phyloP scores from a whole-genome alignment of 768 basidiomycete species.

The Leccinum fibrillosum region DNA sequence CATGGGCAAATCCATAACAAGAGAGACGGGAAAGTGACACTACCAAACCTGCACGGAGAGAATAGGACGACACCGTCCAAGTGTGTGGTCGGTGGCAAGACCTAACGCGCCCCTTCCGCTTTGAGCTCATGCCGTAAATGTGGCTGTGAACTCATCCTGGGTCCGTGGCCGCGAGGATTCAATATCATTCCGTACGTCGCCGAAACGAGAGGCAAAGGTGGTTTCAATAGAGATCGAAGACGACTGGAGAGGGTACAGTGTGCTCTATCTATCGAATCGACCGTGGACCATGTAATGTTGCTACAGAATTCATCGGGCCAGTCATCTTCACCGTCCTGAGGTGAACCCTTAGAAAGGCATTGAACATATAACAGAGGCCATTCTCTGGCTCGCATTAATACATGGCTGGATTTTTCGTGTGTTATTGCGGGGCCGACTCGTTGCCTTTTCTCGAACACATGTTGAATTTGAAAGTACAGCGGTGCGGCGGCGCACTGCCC shows the following conservation, averaged over 20 bases:
- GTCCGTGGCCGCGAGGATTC: not conserved
- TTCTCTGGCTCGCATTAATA: not conserved
- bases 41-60: constrained; percentile 12
- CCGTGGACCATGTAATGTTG: not conserved
- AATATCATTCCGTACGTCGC: not conserved
- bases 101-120: constrained; percentile 25
- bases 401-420: no score
- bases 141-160: constrained; percentile 27
- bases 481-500: no score
- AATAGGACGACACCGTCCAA: constrained; percentile 15
- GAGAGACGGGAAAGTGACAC: constrained; percentile 10
- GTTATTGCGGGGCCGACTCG: no score
- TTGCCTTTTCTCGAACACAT: no score
- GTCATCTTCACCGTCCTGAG: not conserved
- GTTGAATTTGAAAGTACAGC: no score
- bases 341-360: not conserved
- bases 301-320: not conserved
- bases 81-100: constrained; percentile 32
- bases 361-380: not conserved
- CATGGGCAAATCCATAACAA: constrained; percentile 65
- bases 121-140: constrained; percentile 29
- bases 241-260: not conserved
- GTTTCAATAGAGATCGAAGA: not conserved
- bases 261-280: not conserved
- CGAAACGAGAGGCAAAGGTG: not conserved